Evolutionary conservation across 1,284 basidiomycete genomes (phyloP).

Genomic region (Sanghuangporus sanghuang): DNA sequence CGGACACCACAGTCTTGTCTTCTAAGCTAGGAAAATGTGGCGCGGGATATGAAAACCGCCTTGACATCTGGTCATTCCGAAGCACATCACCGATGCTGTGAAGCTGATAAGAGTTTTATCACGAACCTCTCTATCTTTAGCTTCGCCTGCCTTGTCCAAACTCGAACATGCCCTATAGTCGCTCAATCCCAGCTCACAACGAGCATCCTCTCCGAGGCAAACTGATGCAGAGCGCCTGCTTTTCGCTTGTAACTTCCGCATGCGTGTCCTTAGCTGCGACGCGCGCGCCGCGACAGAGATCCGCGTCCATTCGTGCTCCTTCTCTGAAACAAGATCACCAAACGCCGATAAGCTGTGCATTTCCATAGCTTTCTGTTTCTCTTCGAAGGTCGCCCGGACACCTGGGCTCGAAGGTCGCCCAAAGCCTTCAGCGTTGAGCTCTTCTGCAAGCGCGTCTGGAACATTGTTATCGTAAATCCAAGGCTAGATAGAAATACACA

Average conservation of each 20-base stretch:
- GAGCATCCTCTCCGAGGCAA: background rate
- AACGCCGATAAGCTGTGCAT: constrained; percentile 7
- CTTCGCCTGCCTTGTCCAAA: background rate
- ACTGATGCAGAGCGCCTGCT: background rate
- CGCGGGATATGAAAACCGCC: background rate
- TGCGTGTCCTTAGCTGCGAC: constrained; percentile 1
- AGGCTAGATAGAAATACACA: background rate
- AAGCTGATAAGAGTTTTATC: background rate
- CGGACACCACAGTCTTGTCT: background rate
- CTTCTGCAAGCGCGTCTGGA: background rate
- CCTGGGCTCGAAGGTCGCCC: background rate
- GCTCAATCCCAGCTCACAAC: background rate
- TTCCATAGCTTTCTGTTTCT: constrained; percentile 4
- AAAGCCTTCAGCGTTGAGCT: constrained; percentile 1
- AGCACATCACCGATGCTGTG: background rate
- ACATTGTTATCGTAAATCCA: constrained; percentile 8
- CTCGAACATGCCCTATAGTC: background rate
- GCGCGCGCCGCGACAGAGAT: constrained; percentile 3
- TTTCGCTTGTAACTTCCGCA: background rate
- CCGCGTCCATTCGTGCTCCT: background rate
- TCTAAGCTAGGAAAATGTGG: background rate
- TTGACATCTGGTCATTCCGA: background rate
- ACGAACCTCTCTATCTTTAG: background rate
- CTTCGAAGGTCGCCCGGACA: background rate
- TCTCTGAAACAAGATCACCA: constrained; percentile 5